phyloP scores from a whole-genome alignment of 2,329 filamentous ascomycete genomes.

The Aspergillus ustus region DNA sequence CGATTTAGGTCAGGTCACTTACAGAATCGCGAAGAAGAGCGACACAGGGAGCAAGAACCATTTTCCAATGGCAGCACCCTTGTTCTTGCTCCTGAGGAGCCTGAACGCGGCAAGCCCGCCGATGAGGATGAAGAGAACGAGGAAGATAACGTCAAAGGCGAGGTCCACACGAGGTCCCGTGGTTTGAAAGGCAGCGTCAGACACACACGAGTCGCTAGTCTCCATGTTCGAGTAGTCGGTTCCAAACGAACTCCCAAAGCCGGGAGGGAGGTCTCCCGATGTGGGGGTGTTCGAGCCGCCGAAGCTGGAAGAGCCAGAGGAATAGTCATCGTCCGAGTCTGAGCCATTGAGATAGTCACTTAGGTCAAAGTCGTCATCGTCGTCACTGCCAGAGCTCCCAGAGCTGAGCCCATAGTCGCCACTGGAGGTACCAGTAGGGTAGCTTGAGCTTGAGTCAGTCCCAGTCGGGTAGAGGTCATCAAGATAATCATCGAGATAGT shows the following conservation, averaged over 20 bases:
- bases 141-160: conserved; percentile 23
- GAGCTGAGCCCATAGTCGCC: not conserved
- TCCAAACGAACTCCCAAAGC: not conserved
- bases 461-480: conserved; percentile 1
- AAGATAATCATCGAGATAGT: not conserved
- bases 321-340: not conserved
- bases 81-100: conserved; percentile 7
- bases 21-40: conserved; percentile 19
- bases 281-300: not conserved
- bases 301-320: not conserved
- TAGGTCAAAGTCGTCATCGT: not conserved
- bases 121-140: conserved; percentile 17
- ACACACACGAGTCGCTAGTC: conserved; percentile 4
- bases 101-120: not conserved
- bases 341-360: not conserved
- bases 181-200: conserved; percentile 6
- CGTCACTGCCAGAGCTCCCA: not conserved
- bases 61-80: not conserved
- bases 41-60: conserved; percentile 19
- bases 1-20: not conserved
- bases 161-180: conserved; percentile 6
- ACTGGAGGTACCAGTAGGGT: conserved; percentile 1
- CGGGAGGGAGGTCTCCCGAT: not conserved
- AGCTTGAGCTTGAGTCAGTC: not conserved
- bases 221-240: not conserved